Percentiles rank a stretch among this genome's conserved stretches.
phyloP scores from a whole-genome alignment of 2,329 filamentous ascomycete species.

The Aspergillus pseudoglaucus region DNA sequence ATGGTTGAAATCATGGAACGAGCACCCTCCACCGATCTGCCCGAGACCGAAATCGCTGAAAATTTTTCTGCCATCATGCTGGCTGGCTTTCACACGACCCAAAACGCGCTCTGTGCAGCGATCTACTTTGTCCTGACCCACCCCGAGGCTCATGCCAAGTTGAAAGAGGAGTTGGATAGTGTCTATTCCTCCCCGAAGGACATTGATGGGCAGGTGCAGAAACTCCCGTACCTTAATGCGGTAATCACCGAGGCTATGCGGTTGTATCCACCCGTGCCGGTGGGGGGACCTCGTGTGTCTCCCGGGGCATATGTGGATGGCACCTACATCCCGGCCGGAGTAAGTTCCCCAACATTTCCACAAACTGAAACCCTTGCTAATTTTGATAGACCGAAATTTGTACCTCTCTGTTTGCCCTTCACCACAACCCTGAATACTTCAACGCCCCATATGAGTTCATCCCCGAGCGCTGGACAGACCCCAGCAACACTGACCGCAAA shows the following conservation, averaged over 20 bases:
- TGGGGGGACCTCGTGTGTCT: slow-evolving; percentile 21
- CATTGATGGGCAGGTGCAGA: slow-evolving; percentile 11
- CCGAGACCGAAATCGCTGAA: slow-evolving; percentile 18
- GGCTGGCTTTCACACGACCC: slow-evolving; percentile 21
- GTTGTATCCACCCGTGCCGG: slow-evolving; percentile 24
- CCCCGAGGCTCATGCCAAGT: slow-evolving; percentile 11
- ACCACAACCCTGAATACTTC: slow-evolving; percentile 27
- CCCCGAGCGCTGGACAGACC: slow-evolving; percentile 29
- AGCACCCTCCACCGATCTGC: slow-evolving; percentile 9
- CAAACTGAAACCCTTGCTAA: not conserved
- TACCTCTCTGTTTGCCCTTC: slow-evolving; percentile 22
- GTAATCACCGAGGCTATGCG: slow-evolving; percentile 26
- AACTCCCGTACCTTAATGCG: slow-evolving; percentile 23
- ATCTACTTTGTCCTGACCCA: slow-evolving; percentile 23
- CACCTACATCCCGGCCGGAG: slow-evolving; percentile 17
- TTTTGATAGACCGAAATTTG: slow-evolving; percentile 18
- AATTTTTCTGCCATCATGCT: slow-evolving; percentile 24
- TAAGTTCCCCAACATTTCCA: slow-evolving; percentile 7
- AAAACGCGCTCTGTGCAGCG: slow-evolving; percentile 19
- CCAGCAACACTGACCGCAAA: slow-evolving; percentile 14
- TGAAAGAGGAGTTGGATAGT: slow-evolving; percentile 13
- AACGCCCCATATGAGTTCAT: slow-evolving; percentile 20
- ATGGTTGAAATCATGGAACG: slow-evolving; percentile 23
- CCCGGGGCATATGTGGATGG: slow-evolving; percentile 19
- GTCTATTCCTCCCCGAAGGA: slow-evolving; percentile 13